Base-by-base conservation (phyloP, 2,329 filamentous ascomycete genomes). In the Aureobasidium sp. region DNA sequence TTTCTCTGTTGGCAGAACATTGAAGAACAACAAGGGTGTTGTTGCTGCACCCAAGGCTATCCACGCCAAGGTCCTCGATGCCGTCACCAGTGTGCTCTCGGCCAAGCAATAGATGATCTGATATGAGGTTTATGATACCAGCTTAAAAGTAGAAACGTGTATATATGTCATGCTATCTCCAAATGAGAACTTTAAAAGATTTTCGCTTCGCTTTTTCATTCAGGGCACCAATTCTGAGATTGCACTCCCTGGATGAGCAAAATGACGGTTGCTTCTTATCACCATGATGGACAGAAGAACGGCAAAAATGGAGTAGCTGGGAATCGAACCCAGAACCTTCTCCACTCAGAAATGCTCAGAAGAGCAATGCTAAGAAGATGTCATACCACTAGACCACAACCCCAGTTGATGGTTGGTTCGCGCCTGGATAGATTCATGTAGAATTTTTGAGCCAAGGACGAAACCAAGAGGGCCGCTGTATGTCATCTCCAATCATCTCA, bases 11-110 rank as follows among this genome's bases (percentile, higher is more conserved):
- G 94, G 94, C 55, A 82, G 94, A 73, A 97, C 92, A 43, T 80
- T 99, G 69, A 86, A 85, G 69, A 85, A 87, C 70, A 99, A 99
- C 78, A 96, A 92, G 81, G 94, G 95, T 44, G 90, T 99, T 32
- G 86, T 99, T 66, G 94, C 93, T 37, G 91, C 92, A 36, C 90
- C 92, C 1, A 85, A 82, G 67, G 84, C 83, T 37, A 83, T 94
- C 29, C 92, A 97, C 72, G 81, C 74, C 29, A 78, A 87, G 69
- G 91, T 97, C 5, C 83, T 97, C 56, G 81, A 85, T 67, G 93
- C 83, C 4, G 94, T 99, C 0, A 89, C 90, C 77, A 85, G 87
- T 68, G 92, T 96, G 26, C 79, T 96, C 66, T 76, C 76, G 62
- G 71, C 75, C 53, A 81, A 79, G 72, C 71, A 70, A 57, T 56